Conservation (phyloP, 495 filamentous ascomycete genomes). For the Xylaria castorea region DNA sequence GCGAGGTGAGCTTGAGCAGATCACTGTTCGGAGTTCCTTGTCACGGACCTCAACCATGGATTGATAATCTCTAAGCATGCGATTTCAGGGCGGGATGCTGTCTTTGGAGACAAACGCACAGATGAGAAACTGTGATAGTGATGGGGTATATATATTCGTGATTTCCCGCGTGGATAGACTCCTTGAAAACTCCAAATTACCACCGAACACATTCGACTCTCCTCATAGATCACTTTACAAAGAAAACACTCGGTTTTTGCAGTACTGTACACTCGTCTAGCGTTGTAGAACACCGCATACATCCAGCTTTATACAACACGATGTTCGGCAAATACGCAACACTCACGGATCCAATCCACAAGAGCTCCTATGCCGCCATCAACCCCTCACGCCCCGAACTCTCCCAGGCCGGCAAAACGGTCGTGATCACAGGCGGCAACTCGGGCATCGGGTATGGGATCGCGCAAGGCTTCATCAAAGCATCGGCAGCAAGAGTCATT, state of each 20-base stretch:
- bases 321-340: constrained; percentile 23
- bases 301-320: not conserved
- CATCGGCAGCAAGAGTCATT: constrained; percentile 37
- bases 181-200: not conserved
- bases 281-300: not conserved
- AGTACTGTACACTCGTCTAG: not conserved
- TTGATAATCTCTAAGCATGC: not conserved
- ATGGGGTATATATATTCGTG: not conserved
- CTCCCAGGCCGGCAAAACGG: constrained; percentile 51
- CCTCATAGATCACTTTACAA: not conserved
- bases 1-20: not conserved
- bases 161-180: not conserved
- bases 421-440: constrained; percentile 57
- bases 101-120: not conserved
- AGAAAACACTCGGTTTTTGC: not conserved
- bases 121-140: not conserved
- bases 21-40: not conserved
- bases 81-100: not conserved
- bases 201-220: not conserved
- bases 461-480: constrained; percentile 42
- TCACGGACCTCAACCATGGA: not conserved
- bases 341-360: constrained; percentile 41
- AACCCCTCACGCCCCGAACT: constrained; percentile 52
- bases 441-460: constrained; percentile 45
- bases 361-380: constrained; percentile 46